Base-by-base conservation (phyloP, 371 early-diverging fungal species). In the Apophysomyces ossiformis region DNA sequence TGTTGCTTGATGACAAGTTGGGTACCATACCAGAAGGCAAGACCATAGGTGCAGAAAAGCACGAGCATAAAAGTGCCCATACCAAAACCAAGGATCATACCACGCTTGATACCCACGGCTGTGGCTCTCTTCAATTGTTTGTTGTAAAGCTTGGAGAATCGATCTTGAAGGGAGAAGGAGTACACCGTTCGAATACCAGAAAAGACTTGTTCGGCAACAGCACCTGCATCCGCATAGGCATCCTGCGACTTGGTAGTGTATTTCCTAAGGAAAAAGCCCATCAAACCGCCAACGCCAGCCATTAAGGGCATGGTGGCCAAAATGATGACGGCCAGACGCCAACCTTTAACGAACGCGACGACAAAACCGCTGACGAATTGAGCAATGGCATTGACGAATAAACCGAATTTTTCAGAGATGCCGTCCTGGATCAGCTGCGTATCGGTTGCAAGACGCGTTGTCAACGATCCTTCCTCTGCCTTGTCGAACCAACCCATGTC, bases 401-500 rank as follows among this genome's bases (percentile, higher is more conserved):
- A 65, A 37, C 90, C 90, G 37, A 92, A 84, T 70, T 96, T 96
- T 58, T 92, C 95, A 13, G 87, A 84, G 9, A 94, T 89, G 37
- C 96, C 93, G 76, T 92, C 93, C 67, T 92, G 89, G 44, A 93
- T 81, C 59, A 89, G 61, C 46, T 93, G 77, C 44, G 88, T 84
- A 81, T 94, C 88, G 70, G 86, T 78, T 8, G 89, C 85, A 26
- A 92, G 84, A 50, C 90, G 85, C 26, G 89, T 87, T 7, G 87
- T 90, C 60, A 87, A 73, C 50, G 89, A 89, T 32, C 89, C 89
- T 58, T 72, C 64, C 73, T 81, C 81, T 41, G 84, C 74, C 36
- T 70, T 76, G 67, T 98, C 98, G 72, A 94, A 96, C 90, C 92
- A 98, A 16, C 87, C 87, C 60, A 94, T 86, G 47, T 97, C 92